Evolutionary conservation across 2,329 filamentous ascomycete species (phyloP), one percentile per base, ranked within the genome.

Genomic region (Berkeleyomyces basicola): DNA sequence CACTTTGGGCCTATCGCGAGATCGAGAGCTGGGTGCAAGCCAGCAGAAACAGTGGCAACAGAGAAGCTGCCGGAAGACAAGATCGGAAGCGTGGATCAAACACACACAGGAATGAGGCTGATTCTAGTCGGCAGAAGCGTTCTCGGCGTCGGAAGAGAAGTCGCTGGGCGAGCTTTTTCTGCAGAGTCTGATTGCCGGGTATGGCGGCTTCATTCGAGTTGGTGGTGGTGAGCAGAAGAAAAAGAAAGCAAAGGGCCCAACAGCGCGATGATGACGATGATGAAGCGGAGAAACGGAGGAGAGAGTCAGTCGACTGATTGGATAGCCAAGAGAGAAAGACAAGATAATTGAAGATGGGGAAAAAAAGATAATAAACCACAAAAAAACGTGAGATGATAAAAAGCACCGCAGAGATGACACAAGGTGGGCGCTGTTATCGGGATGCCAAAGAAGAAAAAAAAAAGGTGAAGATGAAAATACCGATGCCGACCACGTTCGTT

Each of bases 171-270:
- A 37, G 51, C 14, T 57, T 39, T 37, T 31, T 47, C 60, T 61
- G 60, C 60, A 61, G 60, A 40, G 16, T 9, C 23, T 44, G 7
- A 37, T 57, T 31, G 58, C 58, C 42, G 51, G 16, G 39, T 42
- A 42, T 59, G 23, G 58, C 42, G 46, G 58, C 58, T 46, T 40
- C 58, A 59, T 59, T 59, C 58, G 58, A 59, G 43, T 42, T 44
- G 33, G 7, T 61, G 33, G 42, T 49, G 33, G 14, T 47, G 16
- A 51, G 16, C 39, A 61, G 59, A 40, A 14, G 4, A 16, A 23
- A 6, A 49, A 43, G 36, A 37, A 47, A 23, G 37, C 44, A 43
- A 49, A 43, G 16, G 36, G 4, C 51, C 40, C 31, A 31, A 59
- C 9, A 11, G n/a, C 33, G 36, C 16, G 51, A 55, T 37, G 11